Percentiles rank a stretch among this genome's conserved stretches.
phyloP scores from a whole-genome alignment of 306 rosid species.

The Spatholobus suberectus region DNA sequence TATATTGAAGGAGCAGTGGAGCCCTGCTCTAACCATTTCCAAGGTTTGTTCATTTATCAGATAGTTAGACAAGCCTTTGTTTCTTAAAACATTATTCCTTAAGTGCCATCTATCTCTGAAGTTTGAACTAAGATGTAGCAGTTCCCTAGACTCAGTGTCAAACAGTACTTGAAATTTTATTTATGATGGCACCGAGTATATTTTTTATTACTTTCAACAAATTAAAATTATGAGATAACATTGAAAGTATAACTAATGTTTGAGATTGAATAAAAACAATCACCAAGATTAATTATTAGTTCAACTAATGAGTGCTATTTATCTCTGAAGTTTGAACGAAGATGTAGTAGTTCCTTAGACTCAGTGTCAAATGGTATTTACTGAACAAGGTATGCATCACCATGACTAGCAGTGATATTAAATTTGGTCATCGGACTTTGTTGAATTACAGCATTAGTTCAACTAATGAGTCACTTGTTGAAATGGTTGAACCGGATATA shows the following conservation, averaged over 20 bases:
- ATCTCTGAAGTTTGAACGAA: too few relatives aligned
- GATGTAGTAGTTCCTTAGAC: too few relatives aligned
- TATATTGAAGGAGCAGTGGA: conserved; percentile 94
- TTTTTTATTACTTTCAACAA: too few relatives aligned
- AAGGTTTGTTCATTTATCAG: conserved; percentile 46
- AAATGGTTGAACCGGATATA: not conserved
- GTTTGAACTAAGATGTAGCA: not conserved
- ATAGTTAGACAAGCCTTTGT: not conserved
- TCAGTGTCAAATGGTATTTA: too few relatives aligned
- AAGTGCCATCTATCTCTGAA: not conserved
- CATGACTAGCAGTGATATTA: too few relatives aligned
- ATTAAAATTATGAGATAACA: too few relatives aligned
- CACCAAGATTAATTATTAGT: too few relatives aligned
- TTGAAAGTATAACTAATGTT: too few relatives aligned
- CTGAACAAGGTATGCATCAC: too few relatives aligned
- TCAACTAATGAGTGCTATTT: too few relatives aligned
- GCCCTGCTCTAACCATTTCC: conserved; percentile 92
- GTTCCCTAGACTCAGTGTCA: not conserved
- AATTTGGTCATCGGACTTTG: not conserved
- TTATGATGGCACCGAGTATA: too few relatives aligned
- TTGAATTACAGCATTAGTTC: not conserved
- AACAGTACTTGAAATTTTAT: not conserved
- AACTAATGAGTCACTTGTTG: not conserved
- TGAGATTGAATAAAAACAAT: too few relatives aligned
- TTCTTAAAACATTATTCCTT: not conserved